Base-by-base conservation (phyloP, 2,329 filamentous ascomycete species). In the Paraphaeosphaeria sporulosa region DNA sequence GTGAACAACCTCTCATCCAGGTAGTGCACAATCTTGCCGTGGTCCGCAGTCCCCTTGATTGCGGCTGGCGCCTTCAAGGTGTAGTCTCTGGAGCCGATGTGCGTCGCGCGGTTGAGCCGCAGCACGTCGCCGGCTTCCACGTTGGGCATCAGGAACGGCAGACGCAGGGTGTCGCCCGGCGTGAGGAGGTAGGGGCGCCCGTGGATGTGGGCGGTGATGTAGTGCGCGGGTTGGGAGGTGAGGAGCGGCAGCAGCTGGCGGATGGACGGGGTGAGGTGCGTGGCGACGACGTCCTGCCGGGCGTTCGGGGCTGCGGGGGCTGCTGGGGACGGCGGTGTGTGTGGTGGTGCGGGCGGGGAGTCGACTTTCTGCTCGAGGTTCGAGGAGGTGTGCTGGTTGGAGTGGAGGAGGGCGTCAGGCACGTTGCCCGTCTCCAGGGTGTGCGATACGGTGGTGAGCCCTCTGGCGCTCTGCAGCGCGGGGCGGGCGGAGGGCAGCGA, bases 71-170 rank as follows among this genome's bases (percentile, higher is more conserved):
- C 80, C 78, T 93, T 92, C 64, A 98, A 83, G 5, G 94, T 97
- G 80, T 92, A 96, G 78, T 98, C 94, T 64, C 95, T 86, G 67
- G 90, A 94, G 30, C 95, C 95, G 47, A 99, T 81, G 56, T 90
- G 83, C 43, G 88, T 90, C 25, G 93, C 95, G 58, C 93, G 90
- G 81, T 97, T 94, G 59, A 99, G 85, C 7, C 94, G 91, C 61
- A 99, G 84, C 40, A 96, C 83, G 75, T 98, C 94, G 32, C 95
- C 95, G 0, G 93, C 89, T 60, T 76, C 71, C 43, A 83, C 81
- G 59, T 77, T 70, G 23, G 79, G 78, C 81, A 84, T 84, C 19
- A 79, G 76, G 71, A 84, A 84, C 2, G 82, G 82, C 12, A 84
- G 75, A 15, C 82, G 81, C 7, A 84, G 50, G 0, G 77, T 81